These are phyloP conservation scores for Chloromonas sp. DNA, from an alignment of 163 green algal genomes.

Conservation along the genomic window DNA sequence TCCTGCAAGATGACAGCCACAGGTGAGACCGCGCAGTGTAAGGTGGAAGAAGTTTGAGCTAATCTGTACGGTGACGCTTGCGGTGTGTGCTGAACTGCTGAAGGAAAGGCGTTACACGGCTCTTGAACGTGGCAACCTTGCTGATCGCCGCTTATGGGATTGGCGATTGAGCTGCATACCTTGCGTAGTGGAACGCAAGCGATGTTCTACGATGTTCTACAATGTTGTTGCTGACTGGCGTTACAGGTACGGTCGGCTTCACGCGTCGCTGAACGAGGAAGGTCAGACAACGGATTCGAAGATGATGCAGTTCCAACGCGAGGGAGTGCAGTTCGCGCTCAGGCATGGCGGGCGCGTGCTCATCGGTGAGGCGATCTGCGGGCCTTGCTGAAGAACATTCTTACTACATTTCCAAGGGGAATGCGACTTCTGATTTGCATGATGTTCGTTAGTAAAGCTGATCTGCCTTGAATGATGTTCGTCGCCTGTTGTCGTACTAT, in stretches of 20 bases:
- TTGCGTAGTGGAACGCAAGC: too few relatives aligned
- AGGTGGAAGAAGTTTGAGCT: too few relatives aligned
- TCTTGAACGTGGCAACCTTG: too few relatives aligned
- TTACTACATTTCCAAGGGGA: too few relatives aligned
- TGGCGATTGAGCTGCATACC: too few relatives aligned
- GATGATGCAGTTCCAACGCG: constrained; percentile 74
- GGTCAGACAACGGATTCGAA: constrained; percentile 38
- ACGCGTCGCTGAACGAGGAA: neutral
- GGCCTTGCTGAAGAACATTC: neutral
- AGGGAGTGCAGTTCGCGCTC: constrained; percentile 78
- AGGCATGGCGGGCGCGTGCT: constrained; percentile 62
- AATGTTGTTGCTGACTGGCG: neutral
- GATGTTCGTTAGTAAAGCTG: neutral
- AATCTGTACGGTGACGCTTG: too few relatives aligned
- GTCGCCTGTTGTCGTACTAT: too few relatives aligned
- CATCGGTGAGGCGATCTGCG: constrained; percentile 42
- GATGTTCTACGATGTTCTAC: too few relatives aligned
- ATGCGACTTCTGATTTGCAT: too few relatives aligned
- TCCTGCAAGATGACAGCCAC: neutral
- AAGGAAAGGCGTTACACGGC: too few relatives aligned
- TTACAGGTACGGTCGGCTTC: constrained; percentile 4
- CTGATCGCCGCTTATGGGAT: too few relatives aligned
- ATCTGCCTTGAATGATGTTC: neutral
- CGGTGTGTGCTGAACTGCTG: too few relatives aligned
- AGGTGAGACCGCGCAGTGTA: neutral